phyloP scores from a whole-genome alignment of 495 filamentous ascomycete species.

The Aspergillus incahuasiensis region DNA sequence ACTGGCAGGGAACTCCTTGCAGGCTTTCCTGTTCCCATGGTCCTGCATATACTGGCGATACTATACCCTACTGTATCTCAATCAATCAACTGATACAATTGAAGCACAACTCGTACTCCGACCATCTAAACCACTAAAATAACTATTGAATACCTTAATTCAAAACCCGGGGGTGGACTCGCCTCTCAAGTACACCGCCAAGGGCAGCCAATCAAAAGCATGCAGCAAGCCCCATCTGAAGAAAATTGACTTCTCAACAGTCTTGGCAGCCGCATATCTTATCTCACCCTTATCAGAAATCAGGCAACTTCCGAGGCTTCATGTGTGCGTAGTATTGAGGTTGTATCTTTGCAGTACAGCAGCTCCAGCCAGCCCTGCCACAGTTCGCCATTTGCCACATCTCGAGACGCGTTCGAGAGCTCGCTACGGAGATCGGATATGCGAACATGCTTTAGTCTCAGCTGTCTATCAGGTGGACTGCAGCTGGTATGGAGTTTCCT shows the following conservation, averaged over 20 bases:
- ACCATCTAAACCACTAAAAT: neutral
- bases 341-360: no score
- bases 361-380: neutral
- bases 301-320: slow-evolving; percentile 11
- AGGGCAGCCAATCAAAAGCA: slow-evolving; percentile 2
- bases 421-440: no score
- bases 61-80: no score
- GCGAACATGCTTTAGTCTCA: no score
- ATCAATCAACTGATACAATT: no score
- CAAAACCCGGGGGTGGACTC: slow-evolving; percentile 9
- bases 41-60: neutral
- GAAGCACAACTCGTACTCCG: no score
- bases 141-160: neutral
- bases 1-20: neutral
- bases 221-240: neutral
- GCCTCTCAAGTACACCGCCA: slow-evolving; percentile 7
- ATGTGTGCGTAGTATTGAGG: no score
- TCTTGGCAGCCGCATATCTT: neutral
- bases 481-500: no score
- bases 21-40: neutral
- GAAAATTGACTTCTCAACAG: neutral
- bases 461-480: no score
- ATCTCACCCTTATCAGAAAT: neutral
- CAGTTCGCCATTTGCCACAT: neutral
- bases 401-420: no score